These are phyloP conservation scores for Xanthoconium separans DNA, from an alignment of 1,284 basidiomycete genomes.

Conservation along the genomic window DNA sequence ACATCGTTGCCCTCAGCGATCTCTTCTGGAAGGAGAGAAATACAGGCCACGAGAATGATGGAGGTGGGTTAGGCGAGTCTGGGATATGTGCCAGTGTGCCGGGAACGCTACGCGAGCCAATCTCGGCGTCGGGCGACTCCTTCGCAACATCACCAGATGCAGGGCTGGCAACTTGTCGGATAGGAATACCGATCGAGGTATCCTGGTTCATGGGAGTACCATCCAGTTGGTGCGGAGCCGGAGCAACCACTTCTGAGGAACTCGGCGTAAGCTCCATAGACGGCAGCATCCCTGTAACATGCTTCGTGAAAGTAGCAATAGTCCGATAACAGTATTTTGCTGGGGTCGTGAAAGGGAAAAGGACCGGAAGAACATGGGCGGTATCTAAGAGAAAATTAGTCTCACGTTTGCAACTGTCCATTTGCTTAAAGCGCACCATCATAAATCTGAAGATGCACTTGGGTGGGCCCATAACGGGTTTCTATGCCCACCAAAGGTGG, in stretches of 20 bases:
- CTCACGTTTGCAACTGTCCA: neutral
- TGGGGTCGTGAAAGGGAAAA: conserved; percentile 83
- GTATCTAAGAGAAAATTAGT: conserved; percentile 46
- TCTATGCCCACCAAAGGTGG: conserved; percentile 70
- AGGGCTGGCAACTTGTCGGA: conserved; percentile 1
- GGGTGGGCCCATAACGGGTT: conserved; percentile 63
- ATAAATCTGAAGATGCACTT: conserved; percentile 90
- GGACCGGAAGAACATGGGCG: conserved; percentile 73
- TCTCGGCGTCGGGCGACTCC: neutral
- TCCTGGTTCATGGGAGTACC: conserved; percentile 7
- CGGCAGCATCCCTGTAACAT: conserved; percentile 51
- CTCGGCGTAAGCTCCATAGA: conserved; percentile 11
- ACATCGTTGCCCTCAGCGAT: conserved; percentile 4
- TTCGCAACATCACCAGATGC: conserved; percentile 9
- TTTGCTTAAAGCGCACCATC: conserved; percentile 49
- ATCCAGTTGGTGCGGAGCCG: neutral
- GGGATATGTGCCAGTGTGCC: neutral
- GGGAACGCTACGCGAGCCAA: neutral
- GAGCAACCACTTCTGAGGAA: conserved; percentile 8
- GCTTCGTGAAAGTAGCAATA: conserved; percentile 65
- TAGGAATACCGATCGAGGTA: neutral
- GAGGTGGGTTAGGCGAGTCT: neutral
- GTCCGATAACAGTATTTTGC: conserved; percentile 77
- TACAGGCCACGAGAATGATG: conserved; percentile 13
- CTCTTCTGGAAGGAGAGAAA: conserved; percentile 21